Conservation (phyloP, 2,329 filamentous ascomycete genomes). For the Aspergillus fructus region DNA sequence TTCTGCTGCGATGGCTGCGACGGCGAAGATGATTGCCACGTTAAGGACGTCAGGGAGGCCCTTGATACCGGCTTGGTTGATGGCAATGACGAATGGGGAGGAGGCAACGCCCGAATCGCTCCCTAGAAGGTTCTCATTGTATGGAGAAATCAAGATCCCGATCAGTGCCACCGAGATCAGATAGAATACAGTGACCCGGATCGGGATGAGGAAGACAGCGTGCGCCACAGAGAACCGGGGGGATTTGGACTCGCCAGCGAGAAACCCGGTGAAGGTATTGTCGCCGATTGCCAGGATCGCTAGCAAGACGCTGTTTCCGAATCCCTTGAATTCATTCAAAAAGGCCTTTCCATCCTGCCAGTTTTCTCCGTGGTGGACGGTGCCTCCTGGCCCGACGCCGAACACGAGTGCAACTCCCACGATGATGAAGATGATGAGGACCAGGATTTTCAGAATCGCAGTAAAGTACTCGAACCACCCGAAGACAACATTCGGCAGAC, state of each 20-base stretch:
- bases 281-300: slow-evolving; percentile 4
- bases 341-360: slow-evolving; percentile 1
- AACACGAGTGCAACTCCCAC: neutral
- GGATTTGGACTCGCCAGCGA: neutral
- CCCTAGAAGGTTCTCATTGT: neutral
- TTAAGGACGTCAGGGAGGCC: slow-evolving; percentile 6
- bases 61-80: neutral
- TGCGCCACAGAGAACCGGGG: slow-evolving; percentile 1
- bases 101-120: neutral
- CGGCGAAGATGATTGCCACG: slow-evolving; percentile 5
- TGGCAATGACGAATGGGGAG: slow-evolving; percentile 6
- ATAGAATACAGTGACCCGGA: slow-evolving; percentile 4
- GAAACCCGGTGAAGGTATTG: slow-evolving; percentile 4
- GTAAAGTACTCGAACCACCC: slow-evolving; percentile 5
- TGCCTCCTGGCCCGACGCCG: neutral
- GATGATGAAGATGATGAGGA: slow-evolving; percentile 6
- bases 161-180: neutral
- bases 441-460: slow-evolving; percentile 2
- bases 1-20: slow-evolving; percentile 2
- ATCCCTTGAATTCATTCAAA: slow-evolving; percentile 1
- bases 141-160: neutral
- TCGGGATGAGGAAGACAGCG: neutral
- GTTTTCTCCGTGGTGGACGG: neutral
- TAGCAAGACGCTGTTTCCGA: neutral
- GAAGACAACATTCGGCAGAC: neutral